These are phyloP conservation scores for Coniochaeta sp. DNA, from an alignment of 2,329 filamentous ascomycete species.

Conservation along the genomic window DNA sequence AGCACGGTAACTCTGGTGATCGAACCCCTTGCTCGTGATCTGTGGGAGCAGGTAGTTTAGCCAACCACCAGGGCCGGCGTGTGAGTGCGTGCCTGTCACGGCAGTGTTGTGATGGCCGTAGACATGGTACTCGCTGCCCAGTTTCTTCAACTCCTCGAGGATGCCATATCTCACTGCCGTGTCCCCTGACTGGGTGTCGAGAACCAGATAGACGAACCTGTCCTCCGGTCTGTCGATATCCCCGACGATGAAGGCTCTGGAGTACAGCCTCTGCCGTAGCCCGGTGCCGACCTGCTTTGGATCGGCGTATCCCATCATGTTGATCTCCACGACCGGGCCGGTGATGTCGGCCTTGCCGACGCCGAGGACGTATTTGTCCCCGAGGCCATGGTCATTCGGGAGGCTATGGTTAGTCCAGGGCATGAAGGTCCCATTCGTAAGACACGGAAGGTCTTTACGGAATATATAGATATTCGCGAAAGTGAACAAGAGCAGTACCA, in stretches of 20 bases:
- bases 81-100: conserved; percentile 87
- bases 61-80: conserved; percentile 88
- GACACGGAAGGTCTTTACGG: background rate
- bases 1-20: conserved; percentile 78
- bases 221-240: conserved; percentile 58
- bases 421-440: background rate
- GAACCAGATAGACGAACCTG: conserved; percentile 78
- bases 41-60: conserved; percentile 91
- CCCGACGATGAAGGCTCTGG: conserved; percentile 81
- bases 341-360: conserved; percentile 54
- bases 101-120: conserved; percentile 81
- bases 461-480: too few relatives aligned
- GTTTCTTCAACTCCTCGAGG: conserved; percentile 59
- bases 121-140: conserved; percentile 65
- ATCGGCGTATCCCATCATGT: conserved; percentile 88
- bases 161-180: conserved; percentile 86
- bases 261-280: conserved; percentile 80
- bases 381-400: conserved; percentile 4
- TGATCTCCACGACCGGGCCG: conserved; percentile 80
- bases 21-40: conserved; percentile 80
- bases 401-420: background rate
- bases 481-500: background rate
- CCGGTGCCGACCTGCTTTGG: conserved; percentile 76
- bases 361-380: conserved; percentile 44
- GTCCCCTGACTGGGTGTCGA: conserved; percentile 84